These are phyloP conservation scores for Microsporum ferrugineum DNA, from an alignment of 2,329 filamentous ascomycete species.

Conservation along the genomic window DNA sequence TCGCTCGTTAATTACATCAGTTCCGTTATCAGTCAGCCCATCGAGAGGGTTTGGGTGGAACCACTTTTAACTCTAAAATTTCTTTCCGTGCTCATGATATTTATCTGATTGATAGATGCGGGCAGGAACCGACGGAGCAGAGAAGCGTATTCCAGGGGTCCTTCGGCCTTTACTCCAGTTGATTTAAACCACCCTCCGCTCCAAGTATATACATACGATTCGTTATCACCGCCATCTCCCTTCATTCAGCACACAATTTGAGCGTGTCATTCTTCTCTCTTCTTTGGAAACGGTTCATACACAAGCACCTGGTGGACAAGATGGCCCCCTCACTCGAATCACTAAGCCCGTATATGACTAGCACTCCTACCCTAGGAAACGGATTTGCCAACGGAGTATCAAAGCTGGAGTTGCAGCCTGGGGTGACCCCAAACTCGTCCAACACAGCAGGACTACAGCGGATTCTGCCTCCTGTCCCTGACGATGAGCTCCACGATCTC, in stretches of 20 bases:
- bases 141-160: neutral
- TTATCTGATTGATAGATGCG: neutral
- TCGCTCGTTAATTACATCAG: neutral
- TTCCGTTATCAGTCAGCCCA: constrained; percentile 1
- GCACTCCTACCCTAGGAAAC: neutral
- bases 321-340: neutral
- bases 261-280: neutral
- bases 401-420: neutral
- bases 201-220: neutral
- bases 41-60: neutral
- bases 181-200: constrained; percentile 1
- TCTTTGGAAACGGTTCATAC: neutral
- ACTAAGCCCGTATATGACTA: neutral
- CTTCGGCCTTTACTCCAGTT: neutral
- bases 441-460: neutral
- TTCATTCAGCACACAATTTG: neutral
- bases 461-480: constrained; percentile 41
- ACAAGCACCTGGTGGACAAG: neutral
- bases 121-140: neutral
- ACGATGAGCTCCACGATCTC: constrained; percentile 64
- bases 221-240: neutral
- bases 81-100: neutral
- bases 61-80: neutral
- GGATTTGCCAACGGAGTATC: neutral
- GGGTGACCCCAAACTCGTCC: neutral